phyloP scores from a whole-genome alignment of 2,329 filamentous ascomycete species.

The Thelonectria olida region DNA sequence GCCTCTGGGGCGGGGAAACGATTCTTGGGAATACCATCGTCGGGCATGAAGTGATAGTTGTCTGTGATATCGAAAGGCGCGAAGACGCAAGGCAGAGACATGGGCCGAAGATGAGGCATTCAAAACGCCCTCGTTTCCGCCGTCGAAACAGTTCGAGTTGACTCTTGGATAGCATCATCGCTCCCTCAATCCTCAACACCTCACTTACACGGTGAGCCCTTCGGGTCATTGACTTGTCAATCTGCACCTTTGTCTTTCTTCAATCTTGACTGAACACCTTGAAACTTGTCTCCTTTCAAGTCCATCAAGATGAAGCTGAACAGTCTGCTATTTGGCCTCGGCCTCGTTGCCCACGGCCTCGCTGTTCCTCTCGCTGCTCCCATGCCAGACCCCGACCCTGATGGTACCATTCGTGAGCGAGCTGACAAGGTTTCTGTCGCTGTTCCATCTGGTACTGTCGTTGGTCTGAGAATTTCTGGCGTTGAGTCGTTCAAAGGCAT shows the following conservation, averaged over 20 bases:
- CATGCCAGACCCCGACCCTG: slow-evolving; percentile 29
- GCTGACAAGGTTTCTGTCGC: slow-evolving; percentile 60
- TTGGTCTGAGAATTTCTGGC: slow-evolving; percentile 53
- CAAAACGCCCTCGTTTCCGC: slow-evolving; percentile 34
- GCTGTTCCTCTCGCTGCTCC: slow-evolving; percentile 32
- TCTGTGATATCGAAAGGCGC: neutral
- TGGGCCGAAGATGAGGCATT: slow-evolving; percentile 17
- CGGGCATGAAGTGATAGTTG: neutral
- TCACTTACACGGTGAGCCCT: slow-evolving; percentile 4
- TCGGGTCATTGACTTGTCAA: neutral
- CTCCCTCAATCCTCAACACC: slow-evolving; percentile 1
- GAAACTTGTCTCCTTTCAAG: neutral
- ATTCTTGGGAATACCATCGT: neutral
- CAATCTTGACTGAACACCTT: neutral
- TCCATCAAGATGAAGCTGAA: slow-evolving; percentile 30
- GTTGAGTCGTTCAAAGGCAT: slow-evolving; percentile 80
- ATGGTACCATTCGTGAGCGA: slow-evolving; percentile 50
- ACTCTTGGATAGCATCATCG: slow-evolving; percentile 19
- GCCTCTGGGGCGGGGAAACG: neutral
- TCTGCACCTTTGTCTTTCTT: neutral
- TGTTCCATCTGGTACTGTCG: slow-evolving; percentile 65
- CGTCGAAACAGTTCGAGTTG: slow-evolving; percentile 6
- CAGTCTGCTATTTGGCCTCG: slow-evolving; percentile 22
- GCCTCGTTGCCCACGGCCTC: slow-evolving; percentile 26
- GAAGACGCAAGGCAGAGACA: neutral